Percentiles rank a stretch among this genome's conserved stretches.
phyloP scores from a whole-genome alignment of 768 basidiomycete species.

The Cystofilobasidium ferigula region DNA sequence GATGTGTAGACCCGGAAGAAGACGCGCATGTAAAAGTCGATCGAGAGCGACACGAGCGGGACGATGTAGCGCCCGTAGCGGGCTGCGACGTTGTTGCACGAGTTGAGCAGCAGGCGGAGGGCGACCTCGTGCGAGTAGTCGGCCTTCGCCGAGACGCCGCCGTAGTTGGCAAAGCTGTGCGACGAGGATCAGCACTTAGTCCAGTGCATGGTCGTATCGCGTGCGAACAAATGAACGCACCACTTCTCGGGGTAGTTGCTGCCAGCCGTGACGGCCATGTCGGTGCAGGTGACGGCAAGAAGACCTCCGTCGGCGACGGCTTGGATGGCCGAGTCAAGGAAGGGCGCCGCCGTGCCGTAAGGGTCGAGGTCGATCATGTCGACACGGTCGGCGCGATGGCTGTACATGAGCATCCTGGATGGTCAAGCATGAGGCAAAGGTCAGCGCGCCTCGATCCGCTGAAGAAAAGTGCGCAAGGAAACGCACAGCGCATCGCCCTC shows the following conservation, averaged over 20 bases:
- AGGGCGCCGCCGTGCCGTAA: conserved; percentile 93
- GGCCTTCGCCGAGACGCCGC: conserved; percentile 76
- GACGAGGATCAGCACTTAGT: background rate
- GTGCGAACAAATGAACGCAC: conserved; percentile 41
- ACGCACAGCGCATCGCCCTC: conserved; percentile 88
- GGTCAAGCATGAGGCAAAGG: background rate
- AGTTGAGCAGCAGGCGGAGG: conserved; percentile 77
- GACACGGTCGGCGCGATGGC: conserved; percentile 64
- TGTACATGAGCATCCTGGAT: conserved; percentile 74
- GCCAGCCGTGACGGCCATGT: conserved; percentile 83
- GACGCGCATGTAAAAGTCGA: conserved; percentile 92
- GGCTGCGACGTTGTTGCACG: conserved; percentile 72
- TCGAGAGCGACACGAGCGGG: conserved; percentile 78
- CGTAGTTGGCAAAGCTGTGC: conserved; percentile 82
- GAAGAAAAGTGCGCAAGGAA: background rate
- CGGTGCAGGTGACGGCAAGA: conserved; percentile 91
- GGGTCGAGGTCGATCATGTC: conserved; percentile 97
- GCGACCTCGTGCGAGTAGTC: conserved; percentile 93
- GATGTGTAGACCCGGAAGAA: conserved; percentile 68
- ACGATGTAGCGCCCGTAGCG: conserved; percentile 86
- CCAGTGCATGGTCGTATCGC: background rate
- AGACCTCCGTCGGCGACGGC: conserved; percentile 78
- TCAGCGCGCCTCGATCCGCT: background rate
- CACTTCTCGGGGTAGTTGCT: conserved; percentile 95
- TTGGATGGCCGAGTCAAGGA: conserved; percentile 89